Base-by-base conservation (phyloP, 2,329 filamentous ascomycete species). In the Colletotrichum lini region DNA sequence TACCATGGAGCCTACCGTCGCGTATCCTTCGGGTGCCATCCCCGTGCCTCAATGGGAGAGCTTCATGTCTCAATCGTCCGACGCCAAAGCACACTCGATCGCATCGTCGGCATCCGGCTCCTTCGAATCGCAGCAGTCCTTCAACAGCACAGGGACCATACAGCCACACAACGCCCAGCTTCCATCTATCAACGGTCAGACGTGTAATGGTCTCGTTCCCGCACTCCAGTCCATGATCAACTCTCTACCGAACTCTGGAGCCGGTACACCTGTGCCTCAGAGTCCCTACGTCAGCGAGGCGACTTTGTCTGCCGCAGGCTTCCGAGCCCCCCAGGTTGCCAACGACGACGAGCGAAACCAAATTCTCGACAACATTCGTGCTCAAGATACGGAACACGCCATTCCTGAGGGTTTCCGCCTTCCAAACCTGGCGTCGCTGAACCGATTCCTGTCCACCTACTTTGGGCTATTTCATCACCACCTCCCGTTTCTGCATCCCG, bases 401-500 rank as follows among this genome's bases (percentile, higher is more conserved):
- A 91, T 98, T 68, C 91, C 95, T 18, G 94, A 97, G 67, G 95
- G 93, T 69, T 98, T 98, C 87, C 93, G 94, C 74, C 88, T 98
- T 56, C 96, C 96, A 7, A 92, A 89, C 75, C 88, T 95, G 45
- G 88, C 91, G 45, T 93, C 94, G 2, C 84, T 98, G 80, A 98
- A 99, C 83, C 91, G 95, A 73, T 98, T 98, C 81, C 86, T 99
- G 73, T 94, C 95, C 72, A 98, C 96, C 1, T 99, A 98, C 86
- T 99, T 98, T 82, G 95, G 94, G 80, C 86, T 98, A 77, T 99
- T 98, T 83, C 96, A 99, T 79, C 96, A 98, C 78, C 96, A 99
- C 79, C 84, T 98, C 79, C 96, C 96, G 1, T 98, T 99, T 85
- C 83, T 99, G 79, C 96, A 99, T 79, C 95, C 96, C 54, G 90